These are phyloP conservation scores for Myochromella boudieri DNA, from an alignment of 768 basidiomycete species.

Conservation along the genomic window DNA sequence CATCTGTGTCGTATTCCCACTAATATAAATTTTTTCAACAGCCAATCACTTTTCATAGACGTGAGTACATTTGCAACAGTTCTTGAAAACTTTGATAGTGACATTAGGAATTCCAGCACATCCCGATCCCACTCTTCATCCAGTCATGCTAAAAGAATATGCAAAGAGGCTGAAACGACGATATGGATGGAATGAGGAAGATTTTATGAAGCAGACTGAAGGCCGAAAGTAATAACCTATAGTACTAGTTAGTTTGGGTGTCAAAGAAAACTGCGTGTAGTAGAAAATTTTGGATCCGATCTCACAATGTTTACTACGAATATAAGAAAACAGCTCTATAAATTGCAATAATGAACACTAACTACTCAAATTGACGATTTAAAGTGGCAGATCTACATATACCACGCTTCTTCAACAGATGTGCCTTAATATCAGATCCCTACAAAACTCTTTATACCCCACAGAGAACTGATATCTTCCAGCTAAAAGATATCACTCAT, in stretches of 20 bases:
- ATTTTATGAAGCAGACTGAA: conserved; percentile 31
- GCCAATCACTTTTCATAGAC: conserved; percentile 79
- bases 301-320: too few species aligned
- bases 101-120: conserved; percentile 50
- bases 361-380: too few species aligned
- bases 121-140: conserved; percentile 65
- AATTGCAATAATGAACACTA: too few species aligned
- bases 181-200: conserved; percentile 67
- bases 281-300: too few species aligned
- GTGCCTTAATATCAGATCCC: conserved; percentile 19
- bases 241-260: too few species aligned
- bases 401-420: too few species aligned
- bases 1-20: background rate
- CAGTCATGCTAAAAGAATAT: conserved; percentile 48
- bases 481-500: conserved; percentile 35
- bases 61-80: conserved; percentile 34
- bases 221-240: background rate
- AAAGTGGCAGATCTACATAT: too few species aligned
- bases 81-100: conserved; percentile 3
- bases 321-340: too few species aligned
- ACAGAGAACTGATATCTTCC: conserved; percentile 52
- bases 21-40: conserved; percentile 21
- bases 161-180: conserved; percentile 56
- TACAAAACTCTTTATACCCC: conserved; percentile 44
- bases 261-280: too few species aligned